Evolutionary conservation across 805 yeast genomes (phyloP), one percentile per base, ranked within the genome.

Genomic region (Ogataea degrootiae): DNA sequence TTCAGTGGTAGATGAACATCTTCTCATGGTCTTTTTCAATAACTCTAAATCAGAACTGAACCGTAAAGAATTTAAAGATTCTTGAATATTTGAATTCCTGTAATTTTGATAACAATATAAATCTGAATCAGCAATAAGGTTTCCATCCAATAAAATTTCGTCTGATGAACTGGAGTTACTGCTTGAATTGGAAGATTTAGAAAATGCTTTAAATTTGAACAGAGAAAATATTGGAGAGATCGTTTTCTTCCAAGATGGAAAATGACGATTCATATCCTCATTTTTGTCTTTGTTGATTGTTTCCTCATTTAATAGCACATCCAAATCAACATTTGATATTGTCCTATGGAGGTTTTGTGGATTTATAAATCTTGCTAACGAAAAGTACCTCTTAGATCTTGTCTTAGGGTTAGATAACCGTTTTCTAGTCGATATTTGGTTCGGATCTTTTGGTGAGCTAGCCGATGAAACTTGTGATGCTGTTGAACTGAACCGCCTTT

Each of bases 101-200:
- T 41, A 55, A 31, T 47, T 51, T 40, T 52, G 41, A 43, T 55
- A 55, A 41, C 59, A 55, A 2, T 49, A 44, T 7, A 51, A 41
- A 34, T 51, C 50, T 29, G 42, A 35, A 8, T 37, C 46, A 3
- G 44, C 31, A 26, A 9, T 11, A 6, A 23, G 9, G 9, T 6
- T 23, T 26, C 11, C 31, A 11, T 26, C 31, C 12, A 26, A 26
- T 9, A 26, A 22, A 6, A 35, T 16, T 8, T 31, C 19, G 33
- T 42, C 39, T 16, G 23, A 46, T 16, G 26, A 21, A 8, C 4
- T 26, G 2, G 31, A 6, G 9, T 9, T 9, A 11, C 31, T 26
- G 31, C 2, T 26, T 26, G 31, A 11, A 9, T 26, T 26, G 9
- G 31, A 26, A 26, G 12, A 9, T 6, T 11, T 26, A 11, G 31